These are phyloP conservation scores for Penicillium waksmanii DNA, from an alignment of 495 filamentous ascomycete genomes.

Conservation along the genomic window DNA sequence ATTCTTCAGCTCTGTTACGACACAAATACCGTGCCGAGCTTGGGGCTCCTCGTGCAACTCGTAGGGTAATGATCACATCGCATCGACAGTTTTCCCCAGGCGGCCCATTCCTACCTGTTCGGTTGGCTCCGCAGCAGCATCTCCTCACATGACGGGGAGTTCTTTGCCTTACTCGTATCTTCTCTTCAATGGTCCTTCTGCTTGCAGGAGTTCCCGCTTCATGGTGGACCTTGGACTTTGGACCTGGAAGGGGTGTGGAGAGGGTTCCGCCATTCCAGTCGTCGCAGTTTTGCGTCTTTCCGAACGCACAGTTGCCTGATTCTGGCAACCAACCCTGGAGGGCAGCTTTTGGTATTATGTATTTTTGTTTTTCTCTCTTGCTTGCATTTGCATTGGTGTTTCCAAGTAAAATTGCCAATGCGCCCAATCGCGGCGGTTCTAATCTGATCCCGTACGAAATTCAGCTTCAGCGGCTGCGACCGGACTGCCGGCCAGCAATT, in stretches of 20 bases:
- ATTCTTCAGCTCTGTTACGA: neutral
- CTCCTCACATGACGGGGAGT: neutral
- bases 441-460: conserved; percentile 22
- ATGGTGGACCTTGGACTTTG: neutral
- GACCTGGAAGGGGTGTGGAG: neutral
- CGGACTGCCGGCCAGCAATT: conserved; percentile 27
- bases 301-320: conserved; percentile 28
- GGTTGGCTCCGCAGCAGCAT: conserved; percentile 3
- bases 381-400: conserved; percentile 11
- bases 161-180: neutral
- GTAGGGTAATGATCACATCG: neutral
- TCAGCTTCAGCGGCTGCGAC: conserved; percentile 21
- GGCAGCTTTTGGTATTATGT: neutral
- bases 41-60: neutral
- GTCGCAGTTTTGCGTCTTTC: neutral
- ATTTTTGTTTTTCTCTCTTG: conserved; percentile 5
- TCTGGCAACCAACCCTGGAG: conserved; percentile 21
- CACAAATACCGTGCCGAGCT: neutral
- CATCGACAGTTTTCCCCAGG: conserved; percentile 4
- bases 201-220: conserved; percentile 6
- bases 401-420: conserved; percentile 8
- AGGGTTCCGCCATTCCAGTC: neutral
- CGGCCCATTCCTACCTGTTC: conserved; percentile 3
- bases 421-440: conserved; percentile 15
- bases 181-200: neutral